Evolutionary conservation across 2,329 filamentous ascomycete genomes (phyloP).

Genomic region (Coniella vitis): DNA sequence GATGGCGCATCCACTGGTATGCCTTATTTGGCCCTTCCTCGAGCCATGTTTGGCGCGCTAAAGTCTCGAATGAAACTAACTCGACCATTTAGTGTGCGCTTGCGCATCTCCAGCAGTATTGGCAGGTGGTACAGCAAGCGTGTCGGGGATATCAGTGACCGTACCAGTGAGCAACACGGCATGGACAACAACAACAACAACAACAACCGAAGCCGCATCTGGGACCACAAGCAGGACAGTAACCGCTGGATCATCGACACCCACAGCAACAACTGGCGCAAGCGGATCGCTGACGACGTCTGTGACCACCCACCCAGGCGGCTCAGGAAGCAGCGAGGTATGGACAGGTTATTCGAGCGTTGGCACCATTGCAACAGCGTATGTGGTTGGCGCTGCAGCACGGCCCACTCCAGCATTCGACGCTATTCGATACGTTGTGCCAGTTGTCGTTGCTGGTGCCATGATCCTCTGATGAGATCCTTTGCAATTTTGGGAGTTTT

Average conservation of each 20-base stretch:
- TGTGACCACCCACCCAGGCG: neutral
- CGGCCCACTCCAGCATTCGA: constrained; percentile 6
- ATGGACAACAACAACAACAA: neutral
- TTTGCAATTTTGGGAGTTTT: neutral
- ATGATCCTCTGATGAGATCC: constrained; percentile 1
- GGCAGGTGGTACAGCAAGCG: constrained; percentile 7
- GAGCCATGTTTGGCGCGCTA: neutral
- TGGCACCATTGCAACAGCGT: constrained; percentile 12
- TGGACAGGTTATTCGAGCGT: constrained; percentile 15
- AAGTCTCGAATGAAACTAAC: too few species aligned
- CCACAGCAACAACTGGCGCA: neutral
- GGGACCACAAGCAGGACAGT: too few species aligned
- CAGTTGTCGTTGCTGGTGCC: constrained; percentile 9
- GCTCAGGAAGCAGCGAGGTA: neutral
- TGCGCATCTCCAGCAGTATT: constrained; percentile 8
- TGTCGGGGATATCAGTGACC: constrained; percentile 1
- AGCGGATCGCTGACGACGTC: neutral
- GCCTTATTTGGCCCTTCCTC: neutral
- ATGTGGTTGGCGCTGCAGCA: constrained; percentile 7
- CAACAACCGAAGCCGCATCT: too few species aligned
- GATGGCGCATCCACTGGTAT: constrained; percentile 24
- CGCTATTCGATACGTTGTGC: constrained; percentile 5
- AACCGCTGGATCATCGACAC: too few species aligned
- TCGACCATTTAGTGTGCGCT: too few species aligned
- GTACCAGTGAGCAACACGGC: constrained; percentile 5